Percentiles rank a stretch among this genome's conserved stretches.
phyloP scores from a whole-genome alignment of 148 eudicot species.

The Cornus suecica region DNA sequence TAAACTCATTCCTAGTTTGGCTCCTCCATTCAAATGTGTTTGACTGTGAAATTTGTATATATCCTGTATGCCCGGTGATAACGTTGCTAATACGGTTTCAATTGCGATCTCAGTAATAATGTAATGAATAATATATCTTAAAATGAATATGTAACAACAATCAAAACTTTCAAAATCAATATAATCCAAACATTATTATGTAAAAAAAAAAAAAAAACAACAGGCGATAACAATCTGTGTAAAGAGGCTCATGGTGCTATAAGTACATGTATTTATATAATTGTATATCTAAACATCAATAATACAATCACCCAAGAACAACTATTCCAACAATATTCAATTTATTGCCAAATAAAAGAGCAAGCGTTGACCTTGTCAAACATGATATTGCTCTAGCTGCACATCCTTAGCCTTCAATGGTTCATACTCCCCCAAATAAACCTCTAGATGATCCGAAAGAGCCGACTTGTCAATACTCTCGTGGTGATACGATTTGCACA shows the following conservation, averaged over 20 bases:
- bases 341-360: background rate
- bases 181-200: too few species aligned
- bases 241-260: background rate
- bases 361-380: background rate
- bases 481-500: conserved; percentile 22
- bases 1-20: background rate
- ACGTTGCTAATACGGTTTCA: too few species aligned
- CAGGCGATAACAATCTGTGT: background rate
- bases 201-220: background rate
- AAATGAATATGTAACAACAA: too few species aligned
- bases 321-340: background rate
- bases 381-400: conserved; percentile 8
- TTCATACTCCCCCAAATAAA: conserved; percentile 21
- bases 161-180: too few species aligned
- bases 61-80: too few species aligned
- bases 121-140: too few species aligned
- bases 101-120: too few species aligned
- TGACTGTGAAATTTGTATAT: too few species aligned
- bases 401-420: conserved; percentile 16
- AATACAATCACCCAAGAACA: background rate
- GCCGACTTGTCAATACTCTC: conserved; percentile 15
- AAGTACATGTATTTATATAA: background rate
- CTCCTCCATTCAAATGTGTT: background rate
- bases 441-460: conserved; percentile 18
- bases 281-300: background rate